phyloP scores from a whole-genome alignment of 441 rosid species.

The Gossypium trilobum region DNA sequence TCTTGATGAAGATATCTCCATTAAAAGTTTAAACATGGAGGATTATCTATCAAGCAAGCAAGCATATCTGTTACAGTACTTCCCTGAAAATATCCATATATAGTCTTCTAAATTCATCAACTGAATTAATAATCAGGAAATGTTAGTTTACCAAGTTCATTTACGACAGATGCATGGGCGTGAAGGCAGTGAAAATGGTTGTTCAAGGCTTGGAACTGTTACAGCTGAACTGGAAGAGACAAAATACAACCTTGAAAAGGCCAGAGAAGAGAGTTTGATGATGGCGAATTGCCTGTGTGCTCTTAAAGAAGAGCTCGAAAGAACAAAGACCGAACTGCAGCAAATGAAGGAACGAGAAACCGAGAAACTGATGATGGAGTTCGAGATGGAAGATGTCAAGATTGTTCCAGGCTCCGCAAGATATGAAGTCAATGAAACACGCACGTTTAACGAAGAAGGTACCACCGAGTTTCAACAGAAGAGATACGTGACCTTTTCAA shows the following conservation, averaged over 20 bases:
- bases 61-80: neutral
- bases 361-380: conserved; percentile 26
- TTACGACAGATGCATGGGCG: conserved; percentile 25
- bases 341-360: conserved; percentile 31
- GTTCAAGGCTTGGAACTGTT: conserved; percentile 20
- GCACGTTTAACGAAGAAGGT: conserved; percentile 1
- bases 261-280: conserved; percentile 39
- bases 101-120: neutral
- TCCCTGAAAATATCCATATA: neutral
- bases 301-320: conserved; percentile 65
- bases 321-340: conserved; percentile 61
- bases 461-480: conserved; percentile 45
- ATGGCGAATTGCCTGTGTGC: conserved; percentile 54
- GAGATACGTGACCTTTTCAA: conserved; percentile 61
- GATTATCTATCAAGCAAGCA: conserved; percentile 8
- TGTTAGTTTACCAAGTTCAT: neutral
- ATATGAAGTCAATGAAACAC: conserved; percentile 21
- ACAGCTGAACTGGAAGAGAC: conserved; percentile 51
- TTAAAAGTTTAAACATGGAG: neutral
- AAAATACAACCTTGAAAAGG: conserved; percentile 39
- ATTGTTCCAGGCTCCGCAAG: conserved; percentile 31
- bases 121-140: neutral
- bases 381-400: conserved; percentile 32
- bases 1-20: neutral
- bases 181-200: conserved; percentile 18